These are phyloP conservation scores for Mycena galericulata DNA, from an alignment of 768 basidiomycete genomes.

Conservation along the genomic window DNA sequence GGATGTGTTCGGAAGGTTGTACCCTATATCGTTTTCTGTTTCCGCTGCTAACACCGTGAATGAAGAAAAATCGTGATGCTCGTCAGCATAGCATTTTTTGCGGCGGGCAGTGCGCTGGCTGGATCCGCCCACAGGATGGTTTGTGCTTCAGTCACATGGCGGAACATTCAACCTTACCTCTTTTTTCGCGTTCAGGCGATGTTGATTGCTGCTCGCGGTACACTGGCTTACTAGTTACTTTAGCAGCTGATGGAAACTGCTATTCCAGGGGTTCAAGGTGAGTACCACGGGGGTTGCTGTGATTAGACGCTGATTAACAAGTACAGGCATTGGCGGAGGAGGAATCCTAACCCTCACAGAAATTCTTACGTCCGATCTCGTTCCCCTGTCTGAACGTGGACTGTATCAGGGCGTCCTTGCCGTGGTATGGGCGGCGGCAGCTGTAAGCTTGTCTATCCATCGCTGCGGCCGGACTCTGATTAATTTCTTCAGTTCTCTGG, in stretches of 20 bases:
- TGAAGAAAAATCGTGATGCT: constrained; percentile 42
- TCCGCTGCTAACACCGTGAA: neutral
- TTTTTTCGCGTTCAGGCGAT: constrained; percentile 27
- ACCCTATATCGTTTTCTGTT: neutral
- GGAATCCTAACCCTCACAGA: constrained; percentile 48
- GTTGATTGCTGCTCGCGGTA: constrained; percentile 52
- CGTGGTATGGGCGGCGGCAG: constrained; percentile 44
- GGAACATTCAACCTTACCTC: neutral
- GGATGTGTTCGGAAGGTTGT: constrained; percentile 45
- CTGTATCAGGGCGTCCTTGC: constrained; percentile 45
- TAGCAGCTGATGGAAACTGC: neutral
- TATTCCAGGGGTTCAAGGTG: neutral
- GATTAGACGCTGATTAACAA: neutral
- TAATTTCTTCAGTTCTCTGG: neutral
- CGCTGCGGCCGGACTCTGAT: neutral
- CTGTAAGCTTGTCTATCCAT: constrained; percentile 21
- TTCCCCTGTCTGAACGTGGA: constrained; percentile 55
- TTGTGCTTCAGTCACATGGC: neutral
- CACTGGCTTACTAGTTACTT: neutral
- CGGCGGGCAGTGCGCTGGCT: constrained; percentile 53
- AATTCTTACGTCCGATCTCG: constrained; percentile 54
- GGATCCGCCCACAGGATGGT: constrained; percentile 54
- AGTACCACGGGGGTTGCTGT: neutral
- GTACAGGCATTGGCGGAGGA: constrained; percentile 50
- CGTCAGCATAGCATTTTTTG: constrained; percentile 45